Conservation (phyloP, 2,329 filamentous ascomycete species). For the Exophiala viscosa region DNA sequence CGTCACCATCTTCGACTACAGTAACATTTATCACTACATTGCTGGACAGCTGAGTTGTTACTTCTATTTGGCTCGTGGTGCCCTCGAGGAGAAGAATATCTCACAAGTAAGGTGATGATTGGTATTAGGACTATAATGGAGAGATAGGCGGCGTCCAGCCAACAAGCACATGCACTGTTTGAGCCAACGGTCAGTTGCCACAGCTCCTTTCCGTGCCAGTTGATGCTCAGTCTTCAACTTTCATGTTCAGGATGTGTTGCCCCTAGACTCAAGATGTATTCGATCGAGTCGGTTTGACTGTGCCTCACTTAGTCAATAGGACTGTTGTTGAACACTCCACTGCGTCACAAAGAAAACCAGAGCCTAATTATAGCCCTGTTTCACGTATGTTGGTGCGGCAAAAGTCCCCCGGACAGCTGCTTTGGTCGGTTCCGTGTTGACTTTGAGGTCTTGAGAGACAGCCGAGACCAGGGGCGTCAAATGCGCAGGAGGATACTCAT, state of each 20-base stretch:
- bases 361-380: constrained; percentile 16
- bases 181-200: no score
- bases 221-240: background rate
- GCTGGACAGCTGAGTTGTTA: no score
- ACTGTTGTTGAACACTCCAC: constrained; percentile 26
- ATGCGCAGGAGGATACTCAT: constrained; percentile 21
- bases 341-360: constrained; percentile 23
- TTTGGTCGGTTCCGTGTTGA: constrained; percentile 20
- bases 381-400: constrained; percentile 23
- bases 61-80: no score
- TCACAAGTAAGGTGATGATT: no score
- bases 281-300: constrained; percentile 11
- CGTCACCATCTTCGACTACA: no score
- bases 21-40: no score
- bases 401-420: constrained; percentile 22
- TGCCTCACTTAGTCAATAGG: constrained; percentile 24
- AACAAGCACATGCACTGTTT: no score
- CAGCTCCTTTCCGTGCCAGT: no score
- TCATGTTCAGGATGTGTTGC: constrained; percentile 18
- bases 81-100: no score
- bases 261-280: constrained; percentile 19
- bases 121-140: no score
- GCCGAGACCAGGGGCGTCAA: constrained; percentile 17
- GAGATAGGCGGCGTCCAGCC: no score
- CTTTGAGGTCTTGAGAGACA: constrained; percentile 14